Percentiles rank a stretch among this genome's conserved stretches.
phyloP scores from a whole-genome alignment of 1,139 yeast species.

The Nakaseomyces bracarensis region DNA sequence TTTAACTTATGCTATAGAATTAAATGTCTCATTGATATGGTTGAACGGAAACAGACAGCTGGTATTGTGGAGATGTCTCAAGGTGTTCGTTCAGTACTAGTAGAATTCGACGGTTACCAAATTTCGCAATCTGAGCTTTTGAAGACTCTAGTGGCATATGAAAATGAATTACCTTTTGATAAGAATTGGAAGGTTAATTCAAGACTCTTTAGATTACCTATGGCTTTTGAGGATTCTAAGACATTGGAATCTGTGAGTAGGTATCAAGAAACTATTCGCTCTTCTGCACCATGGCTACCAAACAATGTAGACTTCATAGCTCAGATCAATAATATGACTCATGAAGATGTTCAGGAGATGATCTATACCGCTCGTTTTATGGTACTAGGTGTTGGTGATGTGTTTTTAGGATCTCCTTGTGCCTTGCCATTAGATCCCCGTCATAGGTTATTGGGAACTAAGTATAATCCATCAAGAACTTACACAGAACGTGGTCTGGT shows the following conservation, averaged over 20 bases:
- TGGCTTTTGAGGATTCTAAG: constrained; percentile 91
- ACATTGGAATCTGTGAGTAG: constrained; percentile 84
- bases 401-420: constrained; percentile 95
- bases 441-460: constrained; percentile 83
- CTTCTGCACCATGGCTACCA: constrained; percentile 95
- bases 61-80: constrained; percentile 95
- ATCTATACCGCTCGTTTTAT: constrained; percentile 81
- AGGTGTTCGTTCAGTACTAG: constrained; percentile 89
- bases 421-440: constrained; percentile 97
- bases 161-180: constrained; percentile 60
- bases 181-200: constrained; percentile 83
- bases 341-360: constrained; percentile 73
- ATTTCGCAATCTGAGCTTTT: constrained; percentile 56
- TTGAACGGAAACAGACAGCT: constrained; percentile 49
- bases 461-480: constrained; percentile 93
- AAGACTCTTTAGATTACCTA: constrained; percentile 74
- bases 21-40: constrained; percentile 70
- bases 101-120: constrained; percentile 62
- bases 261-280: constrained; percentile 86
- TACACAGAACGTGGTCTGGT: constrained; percentile 95
- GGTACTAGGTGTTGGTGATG: constrained; percentile 94
- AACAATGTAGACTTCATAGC: constrained; percentile 94
- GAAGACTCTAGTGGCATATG: constrained; percentile 60
- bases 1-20: constrained; percentile 79
- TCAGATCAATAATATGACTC: constrained; percentile 68